Base-by-base conservation (phyloP, 768 basidiomycete species). In the Trametes cingulata region DNA sequence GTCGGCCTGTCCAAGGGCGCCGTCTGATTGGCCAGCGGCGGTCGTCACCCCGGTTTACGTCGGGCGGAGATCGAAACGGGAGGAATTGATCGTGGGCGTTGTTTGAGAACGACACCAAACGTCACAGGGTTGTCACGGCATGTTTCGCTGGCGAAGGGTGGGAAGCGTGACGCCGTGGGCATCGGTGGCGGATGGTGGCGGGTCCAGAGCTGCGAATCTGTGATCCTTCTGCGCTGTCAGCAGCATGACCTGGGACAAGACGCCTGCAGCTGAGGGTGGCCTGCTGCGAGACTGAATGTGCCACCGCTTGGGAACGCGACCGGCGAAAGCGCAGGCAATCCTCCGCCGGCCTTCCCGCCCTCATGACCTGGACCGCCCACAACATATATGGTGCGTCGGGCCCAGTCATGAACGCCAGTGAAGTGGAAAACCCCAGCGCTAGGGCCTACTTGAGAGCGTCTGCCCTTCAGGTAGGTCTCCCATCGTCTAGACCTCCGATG, bases 11-110 rank as follows among this genome's bases (percentile, higher is more conserved):
- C 20, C 37, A 41, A 59, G 7, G 56, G 20, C 17, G 0, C 17
- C n/a, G 29, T 9, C 45, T 48, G 40, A 67, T 67, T 67, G 66
- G 66, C 43, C 41, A 27, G 35, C 8, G 51, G 7, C 24, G 46
- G 48, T 58, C 45, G 22, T 20, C 20, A 60, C 66, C 63, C 63
- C 56, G 57, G 51, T 61, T 58, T 61, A 27, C 35, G 7, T 37
- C 20, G 35, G n/a, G 59, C 65, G 62, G 62, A 61, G 65, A 51
- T 61, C 22, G 43, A 52, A 56, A 41, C 25, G 6, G 36, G 25
- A 25, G 19, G 54, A 52, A 54, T 61, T 61, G 56, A 51, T 60
- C n/a, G 48, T 42, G 54, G 52, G 12, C 19, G 46, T n/a, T 12
- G 19, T 47, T 25, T 42, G 42, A 51, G 57, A 58, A 62, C 40